Evolutionary conservation across 345 rosid species (phyloP).

Genomic region (Raphanus raphanistrum): DNA sequence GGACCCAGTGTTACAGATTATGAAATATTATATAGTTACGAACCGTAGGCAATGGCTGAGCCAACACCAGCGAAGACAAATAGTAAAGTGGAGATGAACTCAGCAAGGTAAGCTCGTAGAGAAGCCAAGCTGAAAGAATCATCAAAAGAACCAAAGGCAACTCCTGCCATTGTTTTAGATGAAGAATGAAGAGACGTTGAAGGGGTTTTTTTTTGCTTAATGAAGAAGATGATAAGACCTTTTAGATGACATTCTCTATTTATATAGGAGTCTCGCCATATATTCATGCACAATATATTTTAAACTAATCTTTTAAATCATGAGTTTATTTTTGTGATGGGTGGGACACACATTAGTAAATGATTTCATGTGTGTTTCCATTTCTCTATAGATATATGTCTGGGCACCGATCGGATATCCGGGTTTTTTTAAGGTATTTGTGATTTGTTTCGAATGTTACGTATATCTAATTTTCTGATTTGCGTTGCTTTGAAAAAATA

Average conservation of each 20-base stretch:
- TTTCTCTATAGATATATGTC: not conserved
- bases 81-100: not conserved
- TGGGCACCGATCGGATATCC: too few relatives aligned
- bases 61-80: not conserved
- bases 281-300: slow-evolving; percentile 18
- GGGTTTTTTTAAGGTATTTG: too few relatives aligned
- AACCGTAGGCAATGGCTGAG: slow-evolving; percentile 82
- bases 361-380: slow-evolving; percentile 17
- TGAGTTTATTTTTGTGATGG: not conserved
- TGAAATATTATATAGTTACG: not conserved
- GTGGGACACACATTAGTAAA: slow-evolving; percentile 11
- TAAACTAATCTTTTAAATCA: not conserved
- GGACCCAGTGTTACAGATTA: not conserved
- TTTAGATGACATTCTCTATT: slow-evolving; percentile 17
- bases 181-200: not conserved
- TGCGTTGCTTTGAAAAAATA: too few relatives aligned
- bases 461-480: too few relatives aligned
- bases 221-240: slow-evolving; percentile 28
- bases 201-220: not conserved
- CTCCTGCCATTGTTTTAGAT: slow-evolving; percentile 38
- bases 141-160: slow-evolving; percentile 43
- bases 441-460: too few relatives aligned
- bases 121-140: slow-evolving; percentile 2
- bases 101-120: not conserved
- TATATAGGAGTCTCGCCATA: slow-evolving; percentile 28